These are phyloP conservation scores for Cytospora schulzeri DNA, from an alignment of 2,329 filamentous ascomycete genomes.

Conservation along the genomic window DNA sequence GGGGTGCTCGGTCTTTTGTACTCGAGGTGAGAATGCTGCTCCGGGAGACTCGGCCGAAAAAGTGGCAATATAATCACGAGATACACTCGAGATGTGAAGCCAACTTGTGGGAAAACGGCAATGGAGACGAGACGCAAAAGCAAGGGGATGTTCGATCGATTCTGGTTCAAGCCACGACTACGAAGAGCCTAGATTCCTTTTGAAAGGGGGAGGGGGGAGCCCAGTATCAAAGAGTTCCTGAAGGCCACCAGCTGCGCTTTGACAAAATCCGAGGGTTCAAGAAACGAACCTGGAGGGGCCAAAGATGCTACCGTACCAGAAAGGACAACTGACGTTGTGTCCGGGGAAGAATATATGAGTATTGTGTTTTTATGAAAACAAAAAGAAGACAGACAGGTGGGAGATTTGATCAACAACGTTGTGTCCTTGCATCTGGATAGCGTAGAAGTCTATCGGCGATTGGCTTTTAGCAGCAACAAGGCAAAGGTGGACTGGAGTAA, in stretches of 20 bases:
- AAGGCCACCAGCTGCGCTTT: constrained; percentile 2
- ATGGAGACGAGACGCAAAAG: constrained; percentile 6
- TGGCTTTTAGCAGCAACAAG: constrained; percentile 2
- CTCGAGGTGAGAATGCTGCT: constrained; percentile 5
- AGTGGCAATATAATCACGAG: constrained; percentile 24
- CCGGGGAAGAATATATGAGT: background rate
- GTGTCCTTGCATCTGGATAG: background rate
- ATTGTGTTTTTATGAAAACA: background rate
- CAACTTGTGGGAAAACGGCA: background rate
- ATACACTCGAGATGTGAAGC: constrained; percentile 9
- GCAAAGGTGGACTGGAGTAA: background rate
- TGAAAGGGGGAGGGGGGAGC: background rate
- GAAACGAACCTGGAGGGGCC: background rate
- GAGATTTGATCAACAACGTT: constrained; percentile 5
- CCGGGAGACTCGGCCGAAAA: constrained; percentile 15
- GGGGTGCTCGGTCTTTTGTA: constrained; percentile 7
- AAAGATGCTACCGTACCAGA: background rate
- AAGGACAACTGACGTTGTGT: background rate
- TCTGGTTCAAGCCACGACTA: background rate
- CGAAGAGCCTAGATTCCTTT: constrained; percentile 1
- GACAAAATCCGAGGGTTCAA: background rate
- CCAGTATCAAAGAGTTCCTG: background rate
- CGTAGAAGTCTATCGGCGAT: constrained; percentile 12
- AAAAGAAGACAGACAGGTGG: background rate
- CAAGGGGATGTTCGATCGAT: constrained; percentile 7